Base-by-base conservation (phyloP, 768 basidiomycete species). In the Leucogyrophana mollusca region DNA sequence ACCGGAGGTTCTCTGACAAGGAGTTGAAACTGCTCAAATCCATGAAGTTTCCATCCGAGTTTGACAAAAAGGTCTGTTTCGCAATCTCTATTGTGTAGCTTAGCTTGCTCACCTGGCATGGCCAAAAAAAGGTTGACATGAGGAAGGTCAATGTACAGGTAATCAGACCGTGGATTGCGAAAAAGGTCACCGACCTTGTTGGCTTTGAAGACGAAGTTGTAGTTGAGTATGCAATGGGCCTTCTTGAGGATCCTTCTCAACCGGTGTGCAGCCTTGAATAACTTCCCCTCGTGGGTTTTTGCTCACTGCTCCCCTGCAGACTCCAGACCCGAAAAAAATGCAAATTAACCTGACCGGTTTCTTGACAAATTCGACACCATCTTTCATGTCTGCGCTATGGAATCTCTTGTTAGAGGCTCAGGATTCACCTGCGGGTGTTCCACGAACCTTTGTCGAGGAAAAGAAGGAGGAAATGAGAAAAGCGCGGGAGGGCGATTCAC, bases 151-250 rank as follows among this genome's bases (percentile, higher is more conserved):
- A 97, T 65, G 57, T 97, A 50, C 73, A 79, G 14, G 93, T 98
- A 56, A 89, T 99, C 60, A 77, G 90, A 49, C 91, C 93, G 3
- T 99, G 96, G 96, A 85, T 97, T 50, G 88, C 90, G 11, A 93
- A 92, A 75, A 89, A 90, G 67, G 86, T 96, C 46, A 79, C 87
- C 3, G 90, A 94, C 47, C 77, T 96, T 17, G 82, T 94, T 34
- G 92, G 94, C 2, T 83, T 98, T 30, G 96, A 99, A 58, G 96
- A 99, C 66, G 96, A 99, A 62, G 85, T 99, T 34, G 86, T 98
- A 34, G 84, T 97, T 22, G 95, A 97, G 61, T 98, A 96, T 60
- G 92, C 93, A 14, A 91, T 93, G 83, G 92, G 92, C 14, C 74
- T 98, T 16, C 71, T 99, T 4, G 96, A 99, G 61, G 91, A 96